Base-by-base conservation (phyloP, 139 green algal species). In the Zygnema circumcarinatum region DNA sequence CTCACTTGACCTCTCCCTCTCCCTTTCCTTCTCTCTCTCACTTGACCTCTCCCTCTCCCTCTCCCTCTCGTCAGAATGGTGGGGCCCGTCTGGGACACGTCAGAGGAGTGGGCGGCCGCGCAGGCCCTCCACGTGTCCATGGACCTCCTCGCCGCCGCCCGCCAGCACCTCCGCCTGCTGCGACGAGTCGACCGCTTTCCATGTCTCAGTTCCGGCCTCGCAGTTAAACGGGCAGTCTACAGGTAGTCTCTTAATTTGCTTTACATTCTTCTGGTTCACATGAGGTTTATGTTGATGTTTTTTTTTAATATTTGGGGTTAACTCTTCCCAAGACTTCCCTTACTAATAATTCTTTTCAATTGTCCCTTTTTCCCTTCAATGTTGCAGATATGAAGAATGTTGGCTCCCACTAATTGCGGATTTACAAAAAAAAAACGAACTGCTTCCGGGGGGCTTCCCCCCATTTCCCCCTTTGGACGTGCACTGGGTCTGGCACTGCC, bases 381-480 rank as follows among this genome's bases (percentile, higher is more conserved):
- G 7, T 62, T 3, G 22, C 83, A 88, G 83, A 76, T 88, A 88
- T 76, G 38, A 84, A 56, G 52, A 88, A 25, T 88, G 72, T 3
- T 88, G 83, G 83, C 38, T 88, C 35, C 72, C 79, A 35, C 7
- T 67, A 1, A 38, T 88, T 54, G 83, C 83, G 1, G 38, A 87
- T 47, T 72, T 21, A 29, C 35, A 83, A 32, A 3, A 40, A 1
- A 31, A 56, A 7, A 41, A 80, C 1, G 81, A 68, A 40, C 32
- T 11, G 69, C 7, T 41, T 52, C 32, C 33, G 7, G 3, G 32
- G 2, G 2, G 32, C 39, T 47, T 54, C 20, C 75, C 38, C 32
- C 67, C 78, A 32, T 21, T 83, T 54, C 83, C 83, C 32, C 83
- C 83, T 29, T 54, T 88, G 38, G 83, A 88, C 69, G 72, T 88